Percentiles rank a stretch among this genome's conserved stretches.
phyloP scores from a whole-genome alignment of 768 basidiomycete genomes.

The Candolleomyces eurysporus region DNA sequence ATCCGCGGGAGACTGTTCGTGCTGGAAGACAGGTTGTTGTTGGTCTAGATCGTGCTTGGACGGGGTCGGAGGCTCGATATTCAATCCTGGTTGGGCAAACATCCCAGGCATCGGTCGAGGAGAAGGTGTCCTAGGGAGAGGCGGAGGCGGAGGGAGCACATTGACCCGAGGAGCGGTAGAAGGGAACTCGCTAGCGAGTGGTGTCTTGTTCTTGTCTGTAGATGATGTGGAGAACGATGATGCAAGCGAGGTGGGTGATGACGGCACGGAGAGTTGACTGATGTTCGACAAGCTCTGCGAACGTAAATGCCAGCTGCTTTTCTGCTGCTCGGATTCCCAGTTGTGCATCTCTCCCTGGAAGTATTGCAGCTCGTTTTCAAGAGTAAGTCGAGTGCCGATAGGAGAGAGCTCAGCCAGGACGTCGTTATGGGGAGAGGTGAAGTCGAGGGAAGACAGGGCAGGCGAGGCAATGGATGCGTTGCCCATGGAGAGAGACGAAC shows the following conservation, averaged over 20 bases:
- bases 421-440: conserved; percentile 15
- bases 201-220: neutral
- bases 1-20: neutral
- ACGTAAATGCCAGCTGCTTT: conserved; percentile 40
- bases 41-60: conserved; percentile 16
- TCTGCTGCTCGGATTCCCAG: conserved; percentile 10
- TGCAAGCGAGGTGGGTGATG: conserved; percentile 25
- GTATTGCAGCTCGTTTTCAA: conserved; percentile 53
- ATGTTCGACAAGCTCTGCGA: conserved; percentile 57
- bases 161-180: neutral
- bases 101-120: neutral
- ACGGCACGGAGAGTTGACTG: conserved; percentile 40
- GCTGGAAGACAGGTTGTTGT: conserved; percentile 5
- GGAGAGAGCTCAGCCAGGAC: conserved; percentile 19
- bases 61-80: conserved; percentile 44
- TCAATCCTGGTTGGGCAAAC: conserved; percentile 20
- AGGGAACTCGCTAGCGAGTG: neutral
- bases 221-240: neutral
- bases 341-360: conserved; percentile 24
- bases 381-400: conserved; percentile 47
- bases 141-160: conserved; percentile 12
- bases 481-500: conserved; percentile 30
- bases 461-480: conserved; percentile 25
- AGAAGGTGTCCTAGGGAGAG: neutral
- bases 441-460: conserved; percentile 22